These are phyloP conservation scores for Suillus spraguei DNA, from an alignment of 768 basidiomycete species.

Conservation along the genomic window DNA sequence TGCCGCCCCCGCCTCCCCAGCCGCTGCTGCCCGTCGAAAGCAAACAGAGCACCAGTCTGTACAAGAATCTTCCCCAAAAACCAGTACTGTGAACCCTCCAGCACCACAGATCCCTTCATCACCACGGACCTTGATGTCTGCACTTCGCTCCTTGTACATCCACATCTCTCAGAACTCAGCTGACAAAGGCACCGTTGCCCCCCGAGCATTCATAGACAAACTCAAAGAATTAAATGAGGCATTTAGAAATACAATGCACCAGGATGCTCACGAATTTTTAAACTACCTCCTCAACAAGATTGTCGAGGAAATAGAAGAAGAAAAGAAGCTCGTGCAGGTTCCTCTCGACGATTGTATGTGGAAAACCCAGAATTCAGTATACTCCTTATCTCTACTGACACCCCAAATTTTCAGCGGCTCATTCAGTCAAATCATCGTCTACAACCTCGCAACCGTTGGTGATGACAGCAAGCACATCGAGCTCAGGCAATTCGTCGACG, in stretches of 20 bases:
- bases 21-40: constrained; percentile 48
- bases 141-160: constrained; percentile 89
- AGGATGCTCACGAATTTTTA: constrained; percentile 98
- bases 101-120: constrained; percentile 53
- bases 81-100: constrained; percentile 32
- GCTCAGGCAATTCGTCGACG: constrained; percentile 47
- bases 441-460: constrained; percentile 44
- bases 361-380: constrained; percentile 2
- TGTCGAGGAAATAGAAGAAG: constrained; percentile 89
- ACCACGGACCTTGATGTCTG: constrained; percentile 83
- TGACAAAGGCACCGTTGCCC: constrained; percentile 85
- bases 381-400: constrained; percentile 10
- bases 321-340: constrained; percentile 48
- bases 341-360: constrained; percentile 70
- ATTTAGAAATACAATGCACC: constrained; percentile 91
- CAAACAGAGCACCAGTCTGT: constrained; percentile 51
- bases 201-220: constrained; percentile 91
- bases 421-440: constrained; percentile 58
- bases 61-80: constrained; percentile 35
- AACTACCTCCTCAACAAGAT: constrained; percentile 93
- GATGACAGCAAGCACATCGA: constrained; percentile 46
- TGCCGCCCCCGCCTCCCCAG: constrained; percentile 29
- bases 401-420: constrained; percentile 52
- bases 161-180: constrained; percentile 79
- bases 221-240: constrained; percentile 91